Percentiles rank a stretch among this genome's conserved stretches.
Conservation (phyloP, 768 basidiomycete genomes). For the Botryobasidium botryosum region DNA sequence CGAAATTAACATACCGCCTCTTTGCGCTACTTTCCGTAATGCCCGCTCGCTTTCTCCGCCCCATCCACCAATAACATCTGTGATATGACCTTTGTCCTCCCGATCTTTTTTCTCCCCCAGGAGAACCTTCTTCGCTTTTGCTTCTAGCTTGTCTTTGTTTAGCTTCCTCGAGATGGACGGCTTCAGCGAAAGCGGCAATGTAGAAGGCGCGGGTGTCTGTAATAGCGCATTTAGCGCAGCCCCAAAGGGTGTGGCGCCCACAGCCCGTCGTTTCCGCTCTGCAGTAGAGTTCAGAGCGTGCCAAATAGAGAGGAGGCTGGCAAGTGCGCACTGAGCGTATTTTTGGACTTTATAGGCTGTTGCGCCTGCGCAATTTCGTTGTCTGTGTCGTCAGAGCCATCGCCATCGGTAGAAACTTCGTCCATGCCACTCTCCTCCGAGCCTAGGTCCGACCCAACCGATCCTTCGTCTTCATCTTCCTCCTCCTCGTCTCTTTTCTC, state of each 20-base stretch:
- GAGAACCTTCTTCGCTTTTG: constrained; percentile 41
- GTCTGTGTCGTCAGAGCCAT: constrained; percentile 34
- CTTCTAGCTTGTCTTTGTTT: constrained; percentile 62
- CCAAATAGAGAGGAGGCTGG: not conserved
- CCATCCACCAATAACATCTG: constrained; percentile 18
- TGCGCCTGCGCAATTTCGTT: constrained; percentile 45
- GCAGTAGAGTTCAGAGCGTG: not conserved
- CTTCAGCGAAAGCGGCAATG: constrained; percentile 60
- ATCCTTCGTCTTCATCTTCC: constrained; percentile 14
- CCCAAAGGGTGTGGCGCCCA: constrained; percentile 56
- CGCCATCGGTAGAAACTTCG: too few species aligned
- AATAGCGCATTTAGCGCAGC: constrained; percentile 55
- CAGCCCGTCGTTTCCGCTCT: constrained; percentile 66
- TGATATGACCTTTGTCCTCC: constrained; percentile 15
- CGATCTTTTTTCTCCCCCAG: constrained; percentile 14
- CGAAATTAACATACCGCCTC: constrained; percentile 13
- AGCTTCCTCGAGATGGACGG: constrained; percentile 50
- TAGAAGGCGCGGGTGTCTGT: constrained; percentile 50
- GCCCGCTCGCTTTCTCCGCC: constrained; percentile 16
- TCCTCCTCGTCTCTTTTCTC: too few species aligned
- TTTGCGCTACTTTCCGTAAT: constrained; percentile 16
- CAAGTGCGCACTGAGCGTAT: constrained; percentile 36
- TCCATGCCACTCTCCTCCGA: too few species aligned
- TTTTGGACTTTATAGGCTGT: constrained; percentile 42
- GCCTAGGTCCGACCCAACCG: too few species aligned